Percentiles rank a stretch among this genome's conserved stretches.
Evolutionary conservation across 768 basidiomycete genomes (phyloP).

Genomic region (Podaxis sp.): DNA sequence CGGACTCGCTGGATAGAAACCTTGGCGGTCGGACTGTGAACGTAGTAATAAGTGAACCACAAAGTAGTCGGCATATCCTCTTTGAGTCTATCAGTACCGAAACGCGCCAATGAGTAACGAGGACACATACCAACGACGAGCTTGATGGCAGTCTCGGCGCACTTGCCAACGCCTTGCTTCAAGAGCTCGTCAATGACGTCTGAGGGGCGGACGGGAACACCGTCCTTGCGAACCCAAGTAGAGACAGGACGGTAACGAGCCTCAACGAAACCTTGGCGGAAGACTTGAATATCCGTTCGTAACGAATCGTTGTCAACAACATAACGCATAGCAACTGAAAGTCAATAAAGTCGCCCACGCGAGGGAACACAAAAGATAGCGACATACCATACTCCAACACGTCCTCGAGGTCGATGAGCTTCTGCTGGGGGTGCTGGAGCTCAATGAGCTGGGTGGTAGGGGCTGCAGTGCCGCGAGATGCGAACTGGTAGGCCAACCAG

Average conservation of each 20-base stretch:
- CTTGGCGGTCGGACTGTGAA: constrained; percentile 29
- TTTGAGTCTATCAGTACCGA: constrained; percentile 18
- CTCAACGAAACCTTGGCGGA: constrained; percentile 47
- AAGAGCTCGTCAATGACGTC: constrained; percentile 35
- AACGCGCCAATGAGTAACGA: neutral
- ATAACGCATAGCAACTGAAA: constrained; percentile 9
- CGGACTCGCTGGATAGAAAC: constrained; percentile 44
- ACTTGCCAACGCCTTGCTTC: constrained; percentile 38
- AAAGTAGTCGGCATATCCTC: constrained; percentile 39
- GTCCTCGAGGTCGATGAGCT: constrained; percentile 45
- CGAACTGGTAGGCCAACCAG: constrained; percentile 50
- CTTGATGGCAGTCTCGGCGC: constrained; percentile 42
- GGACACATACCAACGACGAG: constrained; percentile 43
- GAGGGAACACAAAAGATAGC: neutral
- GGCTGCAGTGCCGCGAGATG: constrained; percentile 40
- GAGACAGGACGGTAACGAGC: constrained; percentile 39
- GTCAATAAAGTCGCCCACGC: constrained; percentile 20
- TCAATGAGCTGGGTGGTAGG: constrained; percentile 48
- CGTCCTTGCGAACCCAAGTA: constrained; percentile 46
- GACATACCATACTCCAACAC: constrained; percentile 43
- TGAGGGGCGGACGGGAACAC: constrained; percentile 35
- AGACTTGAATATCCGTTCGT: constrained; percentile 25
- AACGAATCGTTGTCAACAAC: neutral
- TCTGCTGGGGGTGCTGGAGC: constrained; percentile 39
- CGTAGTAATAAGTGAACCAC: constrained; percentile 47